phyloP scores from a whole-genome alignment of 441 rosid species.

The Mallotus repandus region DNA sequence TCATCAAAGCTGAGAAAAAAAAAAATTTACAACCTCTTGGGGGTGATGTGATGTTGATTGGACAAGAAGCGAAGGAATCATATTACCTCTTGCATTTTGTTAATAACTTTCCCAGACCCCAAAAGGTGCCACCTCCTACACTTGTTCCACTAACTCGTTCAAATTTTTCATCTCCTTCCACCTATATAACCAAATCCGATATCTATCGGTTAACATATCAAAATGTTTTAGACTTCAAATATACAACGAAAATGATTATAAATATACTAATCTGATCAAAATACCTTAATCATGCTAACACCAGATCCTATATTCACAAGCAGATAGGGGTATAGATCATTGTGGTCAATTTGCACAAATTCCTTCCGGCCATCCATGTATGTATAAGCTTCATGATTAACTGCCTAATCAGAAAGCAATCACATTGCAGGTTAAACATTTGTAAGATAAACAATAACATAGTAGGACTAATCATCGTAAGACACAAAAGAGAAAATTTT shows the following conservation, averaged over 20 bases:
- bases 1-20: conserved; percentile 75
- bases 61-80: background rate
- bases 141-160: conserved; percentile 96
- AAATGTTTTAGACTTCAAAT: conserved; percentile 2
- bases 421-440: conserved; percentile 42
- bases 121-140: conserved; percentile 97
- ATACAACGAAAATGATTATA: background rate
- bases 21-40: background rate
- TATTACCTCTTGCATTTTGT: conserved; percentile 89
- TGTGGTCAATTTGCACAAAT: conserved; percentile 89
- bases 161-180: conserved; percentile 94
- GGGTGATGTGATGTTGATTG: background rate
- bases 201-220: conserved; percentile 2
- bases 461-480: background rate
- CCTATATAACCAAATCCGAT: conserved; percentile 38
- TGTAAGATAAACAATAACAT: conserved; percentile 11
- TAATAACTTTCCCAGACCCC: conserved; percentile 93
- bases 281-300: conserved; percentile 95
- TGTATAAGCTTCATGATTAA: conserved; percentile 95
- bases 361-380: conserved; percentile 91
- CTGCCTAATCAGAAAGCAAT: conserved; percentile 57
- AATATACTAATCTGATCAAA: conserved; percentile 3
- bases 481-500: background rate
- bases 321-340: conserved; percentile 91
- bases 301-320: conserved; percentile 98